Percentiles rank a stretch among this genome's conserved stretches.
Evolutionary conservation across 2,329 filamentous ascomycete genomes (phyloP).

Genomic region (Talaromyces islandicus): DNA sequence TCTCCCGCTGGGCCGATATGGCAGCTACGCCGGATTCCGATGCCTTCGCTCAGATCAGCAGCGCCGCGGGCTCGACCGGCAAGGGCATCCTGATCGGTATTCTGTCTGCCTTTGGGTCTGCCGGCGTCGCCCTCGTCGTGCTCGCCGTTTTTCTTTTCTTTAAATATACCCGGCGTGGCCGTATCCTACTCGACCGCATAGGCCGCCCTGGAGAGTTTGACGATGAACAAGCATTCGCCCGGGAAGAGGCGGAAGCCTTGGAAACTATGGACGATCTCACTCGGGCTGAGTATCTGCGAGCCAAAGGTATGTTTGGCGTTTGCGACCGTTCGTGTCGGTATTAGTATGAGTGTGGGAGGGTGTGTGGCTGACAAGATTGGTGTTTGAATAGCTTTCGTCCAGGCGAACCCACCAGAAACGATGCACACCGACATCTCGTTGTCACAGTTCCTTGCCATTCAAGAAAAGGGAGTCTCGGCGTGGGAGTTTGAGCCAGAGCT

Average conservation of each 20-base stretch:
- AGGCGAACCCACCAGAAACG: conserved; percentile 91
- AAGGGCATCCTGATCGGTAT: conserved; percentile 90
- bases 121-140: conserved; percentile 72
- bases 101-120: conserved; percentile 88
- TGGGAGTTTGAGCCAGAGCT: conserved; percentile 99
- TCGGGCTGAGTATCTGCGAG: conserved; percentile 82
- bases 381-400: conserved; percentile 67
- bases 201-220: conserved; percentile 93
- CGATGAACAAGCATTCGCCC: conserved; percentile 89
- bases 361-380: conserved; percentile 11
- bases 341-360: not conserved
- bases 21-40: not conserved
- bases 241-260: conserved; percentile 90
- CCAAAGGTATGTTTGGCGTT: conserved; percentile 67
- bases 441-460: conserved; percentile 95
- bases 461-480: conserved; percentile 98
- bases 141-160: conserved; percentile 88
- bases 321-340: not conserved
- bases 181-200: conserved; percentile 89
- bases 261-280: conserved; percentile 94
- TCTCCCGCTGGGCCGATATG: not conserved
- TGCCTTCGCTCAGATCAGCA: conserved; percentile 10
- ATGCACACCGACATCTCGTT: conserved; percentile 94
- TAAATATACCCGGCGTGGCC: conserved; percentile 77
- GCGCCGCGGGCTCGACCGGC: conserved; percentile 50